phyloP scores from a whole-genome alignment of 2,329 filamentous ascomycete species.

The Basipetospora chlamydospora region DNA sequence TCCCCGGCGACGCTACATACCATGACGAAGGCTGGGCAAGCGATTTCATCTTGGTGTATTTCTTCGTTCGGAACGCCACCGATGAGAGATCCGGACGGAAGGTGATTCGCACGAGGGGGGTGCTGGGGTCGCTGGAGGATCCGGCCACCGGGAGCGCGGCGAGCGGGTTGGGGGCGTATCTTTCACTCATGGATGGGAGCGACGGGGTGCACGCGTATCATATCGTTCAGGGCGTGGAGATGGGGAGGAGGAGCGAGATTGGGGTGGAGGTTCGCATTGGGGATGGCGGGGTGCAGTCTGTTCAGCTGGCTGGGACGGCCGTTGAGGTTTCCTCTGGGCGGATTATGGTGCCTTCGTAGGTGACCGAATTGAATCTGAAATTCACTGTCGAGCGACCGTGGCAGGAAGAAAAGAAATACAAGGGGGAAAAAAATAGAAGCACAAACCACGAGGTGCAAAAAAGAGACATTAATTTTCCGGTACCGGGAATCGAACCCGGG shows the following conservation, averaged over 20 bases:
- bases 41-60: conserved; percentile 41
- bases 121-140: conserved; percentile 38
- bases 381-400: too few species aligned
- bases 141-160: conserved; percentile 50
- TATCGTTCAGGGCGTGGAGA: conserved; percentile 53
- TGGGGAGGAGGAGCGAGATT: conserved; percentile 44
- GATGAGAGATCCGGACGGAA: conserved; percentile 14
- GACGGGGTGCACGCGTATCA: conserved; percentile 26
- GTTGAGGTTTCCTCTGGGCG: conserved; percentile 12
- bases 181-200: conserved; percentile 28
- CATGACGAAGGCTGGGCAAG: conserved; percentile 41
- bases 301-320: conserved; percentile 20
- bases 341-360: not conserved
- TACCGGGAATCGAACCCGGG: too few species aligned
- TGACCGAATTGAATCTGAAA: too few species aligned
- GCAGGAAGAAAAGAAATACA: too few species aligned
- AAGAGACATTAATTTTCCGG: too few species aligned
- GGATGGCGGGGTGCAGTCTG: conserved; percentile 15
- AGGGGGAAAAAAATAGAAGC: too few species aligned
- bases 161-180: conserved; percentile 37
- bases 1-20: conserved; percentile 17
- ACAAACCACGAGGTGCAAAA: too few species aligned
- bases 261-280: conserved; percentile 26
- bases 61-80: conserved; percentile 33
- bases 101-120: conserved; percentile 44